Percentiles rank a stretch among this genome's conserved stretches.
phyloP scores from a whole-genome alignment of 2,329 filamentous ascomycete species.

The Verticillium dahliae region DNA sequence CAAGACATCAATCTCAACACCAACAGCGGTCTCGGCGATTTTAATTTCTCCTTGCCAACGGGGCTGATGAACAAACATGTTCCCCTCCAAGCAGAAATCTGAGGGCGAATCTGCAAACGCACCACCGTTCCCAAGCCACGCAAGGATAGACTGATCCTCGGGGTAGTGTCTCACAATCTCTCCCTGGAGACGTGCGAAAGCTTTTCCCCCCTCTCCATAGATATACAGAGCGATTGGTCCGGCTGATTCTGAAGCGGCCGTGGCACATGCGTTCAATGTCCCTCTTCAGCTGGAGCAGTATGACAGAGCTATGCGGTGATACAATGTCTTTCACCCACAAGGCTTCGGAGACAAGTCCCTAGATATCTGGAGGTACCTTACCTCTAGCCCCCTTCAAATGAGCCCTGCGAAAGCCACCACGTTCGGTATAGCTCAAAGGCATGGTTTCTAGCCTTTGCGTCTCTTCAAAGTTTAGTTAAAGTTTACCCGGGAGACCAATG shows the following conservation, averaged over 20 bases:
- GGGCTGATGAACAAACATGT: not conserved
- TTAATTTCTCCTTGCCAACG: not conserved
- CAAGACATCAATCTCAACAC: not conserved
- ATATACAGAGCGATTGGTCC: not conserved
- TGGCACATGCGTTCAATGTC: no score
- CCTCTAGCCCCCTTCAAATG: no score
- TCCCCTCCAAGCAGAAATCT: not conserved
- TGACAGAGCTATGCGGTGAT: no score
- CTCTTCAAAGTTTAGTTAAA: not conserved
- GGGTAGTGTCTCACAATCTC: conserved; percentile 17
- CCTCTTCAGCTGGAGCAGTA: conserved; percentile 1
- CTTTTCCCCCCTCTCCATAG: conserved; percentile 16
- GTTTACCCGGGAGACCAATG: not conserved
- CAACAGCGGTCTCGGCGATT: not conserved
- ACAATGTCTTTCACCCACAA: no score
- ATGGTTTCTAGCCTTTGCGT: not conserved
- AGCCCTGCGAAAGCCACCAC: no score
- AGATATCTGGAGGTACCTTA: no score
- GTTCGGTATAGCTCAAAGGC: not conserved
- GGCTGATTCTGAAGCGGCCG: no score
- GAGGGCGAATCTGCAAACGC: not conserved
- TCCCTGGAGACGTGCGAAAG: conserved; percentile 14
- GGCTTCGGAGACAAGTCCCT: no score
- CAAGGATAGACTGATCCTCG: conserved; percentile 27
- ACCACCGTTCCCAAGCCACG: conserved; percentile 6